These are phyloP conservation scores for Fusarium drepaniforme DNA, from an alignment of 2,329 filamentous ascomycete species.

Conservation along the genomic window DNA sequence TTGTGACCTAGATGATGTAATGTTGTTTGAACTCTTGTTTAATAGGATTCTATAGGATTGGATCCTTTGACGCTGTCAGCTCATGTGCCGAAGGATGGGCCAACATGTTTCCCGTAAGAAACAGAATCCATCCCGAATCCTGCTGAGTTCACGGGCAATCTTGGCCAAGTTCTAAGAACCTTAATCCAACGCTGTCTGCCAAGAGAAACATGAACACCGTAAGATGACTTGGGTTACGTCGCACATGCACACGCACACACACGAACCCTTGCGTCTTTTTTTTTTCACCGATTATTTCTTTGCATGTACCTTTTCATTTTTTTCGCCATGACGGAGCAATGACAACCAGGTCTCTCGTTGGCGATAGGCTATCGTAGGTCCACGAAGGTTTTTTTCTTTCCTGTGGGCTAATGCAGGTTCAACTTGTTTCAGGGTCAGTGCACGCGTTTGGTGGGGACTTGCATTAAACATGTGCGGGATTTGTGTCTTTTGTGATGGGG, in stretches of 20 bases:
- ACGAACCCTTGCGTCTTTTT: conserved; percentile 17
- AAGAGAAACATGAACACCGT: background rate
- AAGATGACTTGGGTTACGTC: background rate
- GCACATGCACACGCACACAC: background rate
- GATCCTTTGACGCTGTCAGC: background rate
- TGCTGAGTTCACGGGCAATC: background rate
- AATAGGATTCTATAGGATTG: background rate
- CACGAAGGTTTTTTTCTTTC: conserved; percentile 20
- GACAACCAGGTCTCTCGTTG: conserved; percentile 8
- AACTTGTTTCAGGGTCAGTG: conserved; percentile 38
- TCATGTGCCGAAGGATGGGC: background rate
- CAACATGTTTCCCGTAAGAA: background rate
- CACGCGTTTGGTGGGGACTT: conserved; percentile 7
- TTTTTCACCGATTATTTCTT: conserved; percentile 21
- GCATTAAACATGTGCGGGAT: conserved; percentile 23
- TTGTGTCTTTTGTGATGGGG: conserved; percentile 1
- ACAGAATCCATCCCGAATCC: background rate
- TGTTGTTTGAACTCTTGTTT: background rate
- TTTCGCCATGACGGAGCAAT: conserved; percentile 27
- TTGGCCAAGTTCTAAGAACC: background rate
- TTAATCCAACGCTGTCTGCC: background rate
- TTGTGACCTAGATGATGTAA: background rate
- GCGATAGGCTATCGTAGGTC: conserved; percentile 37
- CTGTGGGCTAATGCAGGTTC: conserved; percentile 37
- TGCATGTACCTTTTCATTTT: background rate